phyloP scores from a whole-genome alignment of 2,329 filamentous ascomycete species.

The Exophiala viscosa region DNA sequence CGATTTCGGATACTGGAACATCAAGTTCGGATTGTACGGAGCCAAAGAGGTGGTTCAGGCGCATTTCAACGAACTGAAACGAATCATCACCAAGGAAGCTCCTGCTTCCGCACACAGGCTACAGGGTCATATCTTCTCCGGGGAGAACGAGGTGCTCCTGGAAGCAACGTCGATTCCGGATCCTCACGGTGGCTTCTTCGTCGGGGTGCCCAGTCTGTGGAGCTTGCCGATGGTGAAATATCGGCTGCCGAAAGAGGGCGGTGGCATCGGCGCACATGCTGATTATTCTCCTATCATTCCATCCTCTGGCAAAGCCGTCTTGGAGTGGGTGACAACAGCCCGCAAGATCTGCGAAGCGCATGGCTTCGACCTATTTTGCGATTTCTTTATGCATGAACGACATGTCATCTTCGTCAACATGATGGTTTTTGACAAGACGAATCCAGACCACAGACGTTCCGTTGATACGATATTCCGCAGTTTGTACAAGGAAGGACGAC shows the following conservation, averaged over 20 bases:
- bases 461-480: slow-evolving; percentile 17
- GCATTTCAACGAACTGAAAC: slow-evolving; percentile 19
- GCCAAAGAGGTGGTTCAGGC: slow-evolving; percentile 17
- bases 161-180: slow-evolving; percentile 18
- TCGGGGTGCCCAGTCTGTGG: slow-evolving; percentile 21
- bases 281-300: slow-evolving; percentile 24
- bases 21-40: slow-evolving; percentile 21
- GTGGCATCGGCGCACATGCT: slow-evolving; percentile 19
- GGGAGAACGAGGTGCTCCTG: slow-evolving; percentile 15
- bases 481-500: slow-evolving; percentile 13
- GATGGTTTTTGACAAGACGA: slow-evolving; percentile 22
- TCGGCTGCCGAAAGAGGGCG: slow-evolving; percentile 13
- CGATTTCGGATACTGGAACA: slow-evolving; percentile 20
- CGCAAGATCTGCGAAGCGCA: slow-evolving; percentile 14
- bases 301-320: slow-evolving; percentile 14
- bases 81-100: slow-evolving; percentile 14
- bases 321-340: slow-evolving; percentile 19
- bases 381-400: slow-evolving; percentile 24
- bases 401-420: slow-evolving; percentile 25
- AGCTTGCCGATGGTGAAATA: slow-evolving; percentile 21
- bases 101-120: slow-evolving; percentile 12
- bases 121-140: slow-evolving; percentile 19
- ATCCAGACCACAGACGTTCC: slow-evolving; percentile 12
- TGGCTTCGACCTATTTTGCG: slow-evolving; percentile 21
- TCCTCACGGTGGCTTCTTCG: slow-evolving; percentile 21